Conservation (phyloP, 176 grass and related monocot genomes). For the Raddia guianensis region DNA sequence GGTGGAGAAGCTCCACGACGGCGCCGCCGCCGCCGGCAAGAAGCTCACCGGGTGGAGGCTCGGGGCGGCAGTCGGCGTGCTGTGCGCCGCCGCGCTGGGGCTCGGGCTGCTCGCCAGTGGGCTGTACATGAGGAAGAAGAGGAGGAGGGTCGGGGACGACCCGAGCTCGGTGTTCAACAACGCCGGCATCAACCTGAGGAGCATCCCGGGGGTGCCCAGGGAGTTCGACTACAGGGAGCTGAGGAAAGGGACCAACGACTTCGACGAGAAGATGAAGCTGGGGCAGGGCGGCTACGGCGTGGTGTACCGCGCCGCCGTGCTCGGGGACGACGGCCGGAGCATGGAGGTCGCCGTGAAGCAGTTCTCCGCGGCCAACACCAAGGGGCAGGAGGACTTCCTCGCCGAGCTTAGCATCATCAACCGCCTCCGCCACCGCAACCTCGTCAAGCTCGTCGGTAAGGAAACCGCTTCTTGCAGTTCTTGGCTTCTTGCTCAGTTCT, state of each 20-base stretch:
- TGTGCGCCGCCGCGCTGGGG: slow-evolving; percentile 38
- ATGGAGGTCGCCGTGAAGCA: slow-evolving; percentile 79
- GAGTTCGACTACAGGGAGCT: slow-evolving; percentile 85
- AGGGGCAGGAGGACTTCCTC: slow-evolving; percentile 91
- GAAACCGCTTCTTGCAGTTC: too few relatives aligned
- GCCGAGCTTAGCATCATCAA: slow-evolving; percentile 92
- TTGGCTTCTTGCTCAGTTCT: neutral
- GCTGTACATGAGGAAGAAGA: slow-evolving; percentile 49
- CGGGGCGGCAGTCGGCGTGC: slow-evolving; percentile 45
- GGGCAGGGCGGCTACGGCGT: slow-evolving; percentile 88
- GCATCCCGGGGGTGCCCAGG: slow-evolving; percentile 70
- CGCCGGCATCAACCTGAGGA: slow-evolving; percentile 45
- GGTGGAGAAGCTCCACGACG: slow-evolving; percentile 52
- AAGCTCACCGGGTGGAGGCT: slow-evolving; percentile 45
- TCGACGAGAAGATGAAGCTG: slow-evolving; percentile 86
- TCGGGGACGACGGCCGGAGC: slow-evolving; percentile 52
- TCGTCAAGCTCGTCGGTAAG: slow-evolving; percentile 80
- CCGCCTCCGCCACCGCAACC: slow-evolving; percentile 80
- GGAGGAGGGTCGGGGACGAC: slow-evolving; percentile 44
- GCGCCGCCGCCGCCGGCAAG: neutral
- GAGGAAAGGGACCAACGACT: slow-evolving; percentile 71
- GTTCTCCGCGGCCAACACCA: slow-evolving; percentile 76
- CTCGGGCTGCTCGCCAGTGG: slow-evolving; percentile 35
- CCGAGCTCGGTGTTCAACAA: slow-evolving; percentile 42
- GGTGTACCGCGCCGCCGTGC: slow-evolving; percentile 71